These are phyloP conservation scores for Eucalyptus pumila DNA, from an alignment of 345 rosid genomes.

Conservation along the genomic window DNA sequence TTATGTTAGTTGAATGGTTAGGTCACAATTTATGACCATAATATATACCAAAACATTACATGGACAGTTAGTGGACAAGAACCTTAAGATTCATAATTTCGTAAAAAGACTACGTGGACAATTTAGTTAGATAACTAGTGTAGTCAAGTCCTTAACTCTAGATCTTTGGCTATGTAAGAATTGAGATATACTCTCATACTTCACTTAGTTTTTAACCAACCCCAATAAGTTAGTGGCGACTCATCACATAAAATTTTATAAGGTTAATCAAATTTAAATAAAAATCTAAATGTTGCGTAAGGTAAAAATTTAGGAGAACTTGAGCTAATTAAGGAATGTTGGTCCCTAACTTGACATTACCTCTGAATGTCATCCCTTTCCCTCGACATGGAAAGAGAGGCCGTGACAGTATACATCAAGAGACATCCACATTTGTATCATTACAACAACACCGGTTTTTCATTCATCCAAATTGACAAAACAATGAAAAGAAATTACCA, in stretches of 20 bases:
- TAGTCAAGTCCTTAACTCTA: neutral
- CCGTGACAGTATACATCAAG: neutral
- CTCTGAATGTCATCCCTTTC: neutral
- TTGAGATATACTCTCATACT: neutral
- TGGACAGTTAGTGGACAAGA: neutral
- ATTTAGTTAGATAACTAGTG: neutral
- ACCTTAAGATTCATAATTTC: neutral
- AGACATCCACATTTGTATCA: neutral
- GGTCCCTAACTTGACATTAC: neutral
- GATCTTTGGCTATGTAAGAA: no score
- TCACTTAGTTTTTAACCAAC: no score
- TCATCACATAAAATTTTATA: neutral
- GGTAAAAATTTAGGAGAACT: neutral
- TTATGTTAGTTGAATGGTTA: neutral
- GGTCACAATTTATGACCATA: neutral
- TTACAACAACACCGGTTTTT: neutral
- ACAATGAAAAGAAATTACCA: neutral
- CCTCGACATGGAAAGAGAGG: neutral
- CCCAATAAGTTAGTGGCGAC: no score
- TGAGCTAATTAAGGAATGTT: no score
- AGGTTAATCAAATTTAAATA: neutral
- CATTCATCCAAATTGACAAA: neutral
- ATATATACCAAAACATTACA: neutral
- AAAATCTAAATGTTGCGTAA: neutral
- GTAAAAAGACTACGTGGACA: neutral